Conservation (phyloP, 2,329 filamentous ascomycete species). For the Dactylellina parvicollis region DNA sequence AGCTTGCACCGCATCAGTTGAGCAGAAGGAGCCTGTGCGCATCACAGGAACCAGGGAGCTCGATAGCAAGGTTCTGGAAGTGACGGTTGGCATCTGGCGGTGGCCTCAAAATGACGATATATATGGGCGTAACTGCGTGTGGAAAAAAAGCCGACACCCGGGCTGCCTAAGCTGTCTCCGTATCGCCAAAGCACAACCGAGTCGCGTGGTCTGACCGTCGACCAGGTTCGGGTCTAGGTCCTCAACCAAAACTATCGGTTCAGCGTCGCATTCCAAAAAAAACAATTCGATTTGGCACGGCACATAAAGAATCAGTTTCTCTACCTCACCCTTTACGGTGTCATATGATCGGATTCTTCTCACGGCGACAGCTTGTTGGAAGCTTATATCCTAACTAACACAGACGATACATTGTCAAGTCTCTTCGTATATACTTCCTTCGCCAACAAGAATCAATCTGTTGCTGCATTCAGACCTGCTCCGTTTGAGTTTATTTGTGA, state of each 20-base stretch:
- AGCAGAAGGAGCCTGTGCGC: constrained; percentile 39
- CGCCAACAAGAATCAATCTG: too few relatives aligned
- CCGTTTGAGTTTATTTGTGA: too few relatives aligned
- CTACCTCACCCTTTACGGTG: not conserved
- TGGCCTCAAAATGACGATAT: constrained; percentile 42
- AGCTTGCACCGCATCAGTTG: not conserved
- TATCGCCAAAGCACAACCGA: constrained; percentile 34
- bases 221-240: not conserved
- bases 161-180: constrained; percentile 16
- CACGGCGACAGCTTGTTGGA: too few relatives aligned
- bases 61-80: not conserved
- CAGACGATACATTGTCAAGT: too few relatives aligned
- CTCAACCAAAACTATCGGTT: not conserved
- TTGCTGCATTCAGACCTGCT: too few relatives aligned
- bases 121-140: constrained; percentile 7
- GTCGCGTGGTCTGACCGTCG: constrained; percentile 35
- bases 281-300: too few relatives aligned
- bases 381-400: too few relatives aligned
- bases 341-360: not conserved
- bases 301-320: too few relatives aligned
- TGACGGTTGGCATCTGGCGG: not conserved
- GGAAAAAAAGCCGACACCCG: constrained; percentile 27
- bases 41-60: constrained; percentile 10
- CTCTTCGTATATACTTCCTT: too few relatives aligned
- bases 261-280: too few relatives aligned